Evolutionary conservation across 2,329 filamentous ascomycete genomes (phyloP), one percentile per base, ranked within the genome.

Genomic region (Didymella arachidicola): DNA sequence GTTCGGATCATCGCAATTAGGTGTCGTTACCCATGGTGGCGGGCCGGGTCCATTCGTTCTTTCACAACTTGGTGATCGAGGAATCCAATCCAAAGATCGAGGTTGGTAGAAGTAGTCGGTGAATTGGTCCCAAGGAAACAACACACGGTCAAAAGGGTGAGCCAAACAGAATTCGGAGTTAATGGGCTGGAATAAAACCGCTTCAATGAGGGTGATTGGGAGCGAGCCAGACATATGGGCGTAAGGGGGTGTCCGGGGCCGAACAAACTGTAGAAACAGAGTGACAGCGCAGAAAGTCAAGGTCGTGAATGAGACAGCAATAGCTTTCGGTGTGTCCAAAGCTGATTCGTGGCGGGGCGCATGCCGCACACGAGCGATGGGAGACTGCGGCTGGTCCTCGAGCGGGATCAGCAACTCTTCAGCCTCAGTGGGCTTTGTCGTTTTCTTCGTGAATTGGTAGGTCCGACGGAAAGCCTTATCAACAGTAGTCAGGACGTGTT

Each of bases 221-320:
- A 65, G 57, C 2, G 63, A 63, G 26, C 63, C 63, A 16, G 63
- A 65, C 63, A 65, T 65, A 14, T 65, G 63, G 8, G 63, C 60
- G 42, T 63, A 65, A 8, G 63, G 63, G 14, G 63, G 63, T n/a
- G 53, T 22, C 25, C 19, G 56, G 18, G 63, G 63, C n/a, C 63
- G 58, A 25, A 63, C 56, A 19, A 48, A 32, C 22, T 65, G 59
- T 25, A 65, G 53, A 16, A 63, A 26, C 25, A 45, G 18, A 4
- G 61, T 54, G 1, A 61, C 42, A 7, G 60, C 45, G 39, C 36
- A 51, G 14, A 41, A 47, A 14, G 48, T 57, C 8, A 63, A 29
- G 4, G 60, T 63, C 6, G 59, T 61, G 25, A 65, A 53, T 4
- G 51, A 44, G 7, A 60, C 42, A 7, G 59, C 51, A 7, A 65